phyloP scores from a whole-genome alignment of 2,329 filamentous ascomycete species.

The Chaetomiaceae sp. region DNA sequence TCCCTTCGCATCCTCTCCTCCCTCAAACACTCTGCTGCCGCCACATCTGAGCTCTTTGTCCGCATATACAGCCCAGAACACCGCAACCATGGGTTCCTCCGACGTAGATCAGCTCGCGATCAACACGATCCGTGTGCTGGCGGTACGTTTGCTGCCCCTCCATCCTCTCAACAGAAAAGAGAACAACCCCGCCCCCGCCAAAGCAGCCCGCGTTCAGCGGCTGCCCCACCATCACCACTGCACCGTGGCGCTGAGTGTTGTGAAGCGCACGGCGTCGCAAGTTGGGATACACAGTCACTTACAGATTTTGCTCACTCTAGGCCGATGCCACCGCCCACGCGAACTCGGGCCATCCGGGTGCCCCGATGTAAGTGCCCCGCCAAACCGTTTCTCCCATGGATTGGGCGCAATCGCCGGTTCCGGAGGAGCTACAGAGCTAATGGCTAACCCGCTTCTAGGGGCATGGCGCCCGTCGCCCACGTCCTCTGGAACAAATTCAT shows the following conservation, averaged over 20 bases:
- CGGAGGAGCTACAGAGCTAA: constrained; percentile 2
- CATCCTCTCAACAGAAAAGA: constrained; percentile 17
- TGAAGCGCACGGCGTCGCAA: not conserved
- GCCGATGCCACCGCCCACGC: constrained; percentile 94
- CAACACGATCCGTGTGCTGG: constrained; percentile 95
- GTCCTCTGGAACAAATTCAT: constrained; percentile 99
- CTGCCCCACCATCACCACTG: constrained; percentile 13
- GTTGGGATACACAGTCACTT: constrained; percentile 18
- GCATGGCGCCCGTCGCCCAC: constrained; percentile 90
- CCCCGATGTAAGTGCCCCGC: constrained; percentile 68
- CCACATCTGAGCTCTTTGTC: constrained; percentile 6
- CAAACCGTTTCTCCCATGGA: not conserved
- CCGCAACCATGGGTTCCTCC: constrained; percentile 73
- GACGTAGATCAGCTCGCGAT: constrained; percentile 86
- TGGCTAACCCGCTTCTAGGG: constrained; percentile 42
- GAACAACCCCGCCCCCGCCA: constrained; percentile 23
- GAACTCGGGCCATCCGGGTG: constrained; percentile 98
- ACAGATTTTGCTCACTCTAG: constrained; percentile 41
- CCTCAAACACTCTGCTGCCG: constrained; percentile 9
- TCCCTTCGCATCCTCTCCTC: constrained; percentile 14
- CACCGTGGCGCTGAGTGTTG: not conserved
- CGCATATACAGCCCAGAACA: constrained; percentile 14
- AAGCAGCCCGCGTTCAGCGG: constrained; percentile 10
- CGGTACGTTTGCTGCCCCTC: constrained; percentile 59
- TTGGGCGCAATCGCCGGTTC: constrained; percentile 11